Percentiles rank a stretch among this genome's conserved stretches.
These are phyloP conservation scores for Penicillium malachiteum DNA, from an alignment of 495 filamentous ascomycete species.

Conservation along the genomic window DNA sequence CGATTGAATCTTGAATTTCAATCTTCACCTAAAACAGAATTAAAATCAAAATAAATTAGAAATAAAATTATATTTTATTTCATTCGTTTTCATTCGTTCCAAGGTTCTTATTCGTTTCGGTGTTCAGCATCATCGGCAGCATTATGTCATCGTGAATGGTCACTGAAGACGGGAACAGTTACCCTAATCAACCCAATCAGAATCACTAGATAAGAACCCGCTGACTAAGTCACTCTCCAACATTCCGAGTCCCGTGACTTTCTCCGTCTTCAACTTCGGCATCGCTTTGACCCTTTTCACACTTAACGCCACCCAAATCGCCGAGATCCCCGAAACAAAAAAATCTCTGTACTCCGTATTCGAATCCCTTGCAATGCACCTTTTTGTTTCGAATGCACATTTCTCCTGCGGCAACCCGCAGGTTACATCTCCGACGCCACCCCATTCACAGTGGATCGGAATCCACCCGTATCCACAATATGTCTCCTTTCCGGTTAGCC, in stretches of 20 bases:
- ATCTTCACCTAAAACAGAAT: background rate
- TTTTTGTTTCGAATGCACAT: no score
- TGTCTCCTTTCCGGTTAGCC: slow-evolving; percentile 2
- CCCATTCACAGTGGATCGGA: background rate
- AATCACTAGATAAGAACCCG: no score
- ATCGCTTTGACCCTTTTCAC: background rate
- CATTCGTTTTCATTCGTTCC: no score
- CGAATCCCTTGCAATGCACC: background rate
- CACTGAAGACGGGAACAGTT: background rate
- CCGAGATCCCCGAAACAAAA: background rate
- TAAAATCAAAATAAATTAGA: no score
- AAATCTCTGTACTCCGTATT: background rate
- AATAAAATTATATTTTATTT: no score
- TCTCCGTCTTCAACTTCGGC: background rate
- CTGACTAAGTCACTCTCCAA: background rate
- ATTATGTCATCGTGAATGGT: slow-evolving; percentile 1
- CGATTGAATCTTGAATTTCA: background rate
- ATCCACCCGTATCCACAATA: background rate
- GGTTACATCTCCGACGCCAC: slow-evolving; percentile 4
- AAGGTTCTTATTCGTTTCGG: no score
- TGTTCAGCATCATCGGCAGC: slow-evolving; percentile 1
- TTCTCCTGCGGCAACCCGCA: background rate
- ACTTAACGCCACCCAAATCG: background rate
- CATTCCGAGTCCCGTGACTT: background rate
- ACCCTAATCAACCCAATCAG: background rate